phyloP scores from a whole-genome alignment of 805 yeast genomes.

The Myxozyma geophila region DNA sequence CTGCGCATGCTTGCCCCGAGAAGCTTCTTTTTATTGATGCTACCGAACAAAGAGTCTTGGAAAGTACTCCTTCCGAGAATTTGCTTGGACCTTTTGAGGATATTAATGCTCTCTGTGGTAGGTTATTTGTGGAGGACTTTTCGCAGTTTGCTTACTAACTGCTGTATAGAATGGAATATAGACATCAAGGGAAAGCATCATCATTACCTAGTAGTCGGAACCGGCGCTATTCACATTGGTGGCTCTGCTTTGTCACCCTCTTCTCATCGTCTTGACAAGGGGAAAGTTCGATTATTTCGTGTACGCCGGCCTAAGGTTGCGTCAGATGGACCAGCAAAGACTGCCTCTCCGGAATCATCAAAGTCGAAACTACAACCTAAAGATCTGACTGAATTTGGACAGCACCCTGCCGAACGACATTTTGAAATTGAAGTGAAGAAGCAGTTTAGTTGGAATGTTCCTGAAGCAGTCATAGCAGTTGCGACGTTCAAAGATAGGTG shows the following conservation, averaged over 20 bases:
- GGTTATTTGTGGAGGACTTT: neutral
- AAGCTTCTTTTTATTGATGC: conserved; percentile 24
- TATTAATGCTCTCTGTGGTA: conserved; percentile 18
- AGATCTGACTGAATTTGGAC: neutral
- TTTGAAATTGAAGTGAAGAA: conserved; percentile 18
- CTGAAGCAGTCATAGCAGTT: conserved; percentile 27
- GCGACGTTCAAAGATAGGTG: conserved; percentile 14
- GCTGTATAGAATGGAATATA: conserved; percentile 22
- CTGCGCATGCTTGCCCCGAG: neutral
- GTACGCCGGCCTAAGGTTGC: neutral
- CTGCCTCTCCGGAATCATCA: neutral
- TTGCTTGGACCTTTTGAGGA: conserved; percentile 8
- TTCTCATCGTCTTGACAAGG: neutral
- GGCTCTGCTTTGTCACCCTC: neutral
- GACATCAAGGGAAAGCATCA: neutral
- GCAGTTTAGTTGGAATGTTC: conserved; percentile 22
- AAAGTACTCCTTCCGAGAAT: conserved; percentile 5
- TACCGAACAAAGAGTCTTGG: neutral
- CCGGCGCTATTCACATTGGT: neutral
- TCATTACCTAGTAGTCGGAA: conserved; percentile 20
- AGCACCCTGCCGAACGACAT: neutral
- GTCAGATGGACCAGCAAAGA: neutral
- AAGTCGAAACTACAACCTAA: neutral
- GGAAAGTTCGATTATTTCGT: conserved; percentile 18
- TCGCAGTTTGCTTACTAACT: neutral